phyloP scores from a whole-genome alignment of 352 stramenopile species.

The Pythium scleroteichum region DNA sequence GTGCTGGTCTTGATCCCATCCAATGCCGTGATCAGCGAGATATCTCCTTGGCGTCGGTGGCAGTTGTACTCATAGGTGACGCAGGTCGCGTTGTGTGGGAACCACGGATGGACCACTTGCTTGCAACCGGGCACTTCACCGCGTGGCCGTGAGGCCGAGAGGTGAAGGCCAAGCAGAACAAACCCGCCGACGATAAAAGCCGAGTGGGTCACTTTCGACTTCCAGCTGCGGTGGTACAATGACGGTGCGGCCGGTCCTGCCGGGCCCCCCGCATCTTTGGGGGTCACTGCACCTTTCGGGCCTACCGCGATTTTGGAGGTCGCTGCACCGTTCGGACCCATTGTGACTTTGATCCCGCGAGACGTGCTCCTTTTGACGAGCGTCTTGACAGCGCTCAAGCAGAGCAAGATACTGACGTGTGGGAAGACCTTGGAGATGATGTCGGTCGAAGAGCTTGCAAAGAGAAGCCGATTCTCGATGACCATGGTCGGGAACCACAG shows the following conservation, averaged over 20 bases:
- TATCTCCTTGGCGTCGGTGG: slow-evolving; percentile 1
- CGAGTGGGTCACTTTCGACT: no score
- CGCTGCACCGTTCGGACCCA: not conserved
- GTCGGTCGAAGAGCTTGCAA: slow-evolving; percentile 12
- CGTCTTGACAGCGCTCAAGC: not conserved
- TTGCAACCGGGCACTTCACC: slow-evolving; percentile 11
- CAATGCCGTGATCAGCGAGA: slow-evolving; percentile 5
- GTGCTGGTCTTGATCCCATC: slow-evolving; percentile 9
- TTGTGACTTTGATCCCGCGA: not conserved
- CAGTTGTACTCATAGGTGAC: slow-evolving; percentile 30
- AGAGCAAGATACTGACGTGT: slow-evolving; percentile 13
- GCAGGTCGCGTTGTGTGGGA: slow-evolving; percentile 23
- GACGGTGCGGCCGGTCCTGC: no score
- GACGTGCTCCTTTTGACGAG: not conserved
- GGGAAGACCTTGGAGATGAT: slow-evolving; percentile 18
- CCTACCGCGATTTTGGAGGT: not conserved
- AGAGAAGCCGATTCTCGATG: slow-evolving; percentile 41
- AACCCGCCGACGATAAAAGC: no score
- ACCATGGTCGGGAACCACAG: slow-evolving; percentile 41
- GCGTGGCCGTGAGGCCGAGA: not conserved
- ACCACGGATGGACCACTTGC: slow-evolving; percentile 28
- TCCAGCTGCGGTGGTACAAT: no score
- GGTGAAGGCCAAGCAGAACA: slow-evolving; percentile 5
- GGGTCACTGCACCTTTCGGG: no score
- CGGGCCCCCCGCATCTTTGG: no score